These are phyloP conservation scores for Bipolaris gigantea DNA, from an alignment of 2,329 filamentous ascomycete genomes.

Conservation along the genomic window DNA sequence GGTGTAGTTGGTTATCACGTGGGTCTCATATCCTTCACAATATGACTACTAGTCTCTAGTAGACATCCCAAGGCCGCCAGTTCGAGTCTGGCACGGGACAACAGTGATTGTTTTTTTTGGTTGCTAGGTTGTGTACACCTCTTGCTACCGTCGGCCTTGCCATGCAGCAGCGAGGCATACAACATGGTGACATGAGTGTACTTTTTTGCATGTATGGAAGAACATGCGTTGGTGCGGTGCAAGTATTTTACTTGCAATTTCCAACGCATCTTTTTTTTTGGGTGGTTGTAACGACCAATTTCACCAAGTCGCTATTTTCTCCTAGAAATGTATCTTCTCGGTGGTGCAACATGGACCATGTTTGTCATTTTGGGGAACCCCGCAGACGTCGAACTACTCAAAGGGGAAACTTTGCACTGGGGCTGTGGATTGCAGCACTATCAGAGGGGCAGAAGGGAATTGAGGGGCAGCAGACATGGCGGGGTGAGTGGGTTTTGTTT, in stretches of 20 bases:
- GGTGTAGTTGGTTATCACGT: constrained; percentile 46
- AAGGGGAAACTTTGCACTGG: constrained; percentile 4
- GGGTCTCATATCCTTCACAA: constrained; percentile 36
- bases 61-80: constrained; percentile 43
- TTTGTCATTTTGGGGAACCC: background rate
- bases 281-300: background rate
- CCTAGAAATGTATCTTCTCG: background rate
- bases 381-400: background rate
- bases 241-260: too few relatives aligned
- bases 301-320: background rate
- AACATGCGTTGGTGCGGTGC: too few relatives aligned
- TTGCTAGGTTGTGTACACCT: too few relatives aligned
- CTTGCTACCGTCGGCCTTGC: too few relatives aligned
- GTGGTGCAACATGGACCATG: background rate
- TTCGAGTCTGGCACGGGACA: constrained; percentile 42
- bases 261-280: too few relatives aligned
- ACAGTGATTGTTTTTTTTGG: constrained; percentile 14
- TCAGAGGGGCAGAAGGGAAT: constrained; percentile 23
- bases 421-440: constrained; percentile 16
- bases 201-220: too few relatives aligned
- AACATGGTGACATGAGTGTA: too few relatives aligned
- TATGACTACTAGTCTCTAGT: constrained; percentile 32
- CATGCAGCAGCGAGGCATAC: too few relatives aligned
- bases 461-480: constrained; percentile 8
- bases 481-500: constrained; percentile 2